Evolutionary conservation across 345 rosid species (phyloP).

Genomic region (Moricandia moricandioides): DNA sequence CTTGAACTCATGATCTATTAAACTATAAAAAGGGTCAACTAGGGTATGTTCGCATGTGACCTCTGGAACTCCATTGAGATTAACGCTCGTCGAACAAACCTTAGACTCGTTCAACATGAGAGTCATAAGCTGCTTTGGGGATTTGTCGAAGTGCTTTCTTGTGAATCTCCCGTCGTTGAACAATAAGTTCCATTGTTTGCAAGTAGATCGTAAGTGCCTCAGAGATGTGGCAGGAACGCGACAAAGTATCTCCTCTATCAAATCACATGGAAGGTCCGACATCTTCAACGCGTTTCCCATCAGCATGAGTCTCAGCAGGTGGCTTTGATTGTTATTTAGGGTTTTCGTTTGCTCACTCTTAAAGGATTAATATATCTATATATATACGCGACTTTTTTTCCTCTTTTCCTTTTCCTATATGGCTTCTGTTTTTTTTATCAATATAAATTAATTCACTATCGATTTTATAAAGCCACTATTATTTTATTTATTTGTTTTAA

Average conservation of each 20-base stretch:
- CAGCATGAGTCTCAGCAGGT: too few species aligned
- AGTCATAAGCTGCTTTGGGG: background rate
- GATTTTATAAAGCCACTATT: too few species aligned
- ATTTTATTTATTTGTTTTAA: too few species aligned
- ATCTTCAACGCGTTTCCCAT: background rate
- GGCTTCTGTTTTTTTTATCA: too few species aligned
- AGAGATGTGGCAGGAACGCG: background rate
- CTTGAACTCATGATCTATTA: background rate
- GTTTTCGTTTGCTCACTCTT: too few species aligned
- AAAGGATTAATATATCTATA: too few species aligned
- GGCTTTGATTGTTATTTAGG: too few species aligned
- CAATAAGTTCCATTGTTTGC: constrained; percentile 4
- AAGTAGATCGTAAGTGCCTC: background rate
- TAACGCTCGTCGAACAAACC: background rate
- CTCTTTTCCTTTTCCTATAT: too few species aligned
- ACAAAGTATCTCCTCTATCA: background rate
- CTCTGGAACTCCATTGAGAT: background rate
- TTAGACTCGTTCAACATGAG: background rate
- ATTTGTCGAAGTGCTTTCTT: background rate
- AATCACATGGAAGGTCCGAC: background rate
- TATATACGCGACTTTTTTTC: too few species aligned
- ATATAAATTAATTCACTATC: too few species aligned
- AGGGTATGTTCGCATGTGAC: background rate
- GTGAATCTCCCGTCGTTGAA: background rate
- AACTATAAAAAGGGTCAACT: background rate